phyloP scores from a whole-genome alignment of 2,329 filamentous ascomycete genomes.

The Calycina marina region DNA sequence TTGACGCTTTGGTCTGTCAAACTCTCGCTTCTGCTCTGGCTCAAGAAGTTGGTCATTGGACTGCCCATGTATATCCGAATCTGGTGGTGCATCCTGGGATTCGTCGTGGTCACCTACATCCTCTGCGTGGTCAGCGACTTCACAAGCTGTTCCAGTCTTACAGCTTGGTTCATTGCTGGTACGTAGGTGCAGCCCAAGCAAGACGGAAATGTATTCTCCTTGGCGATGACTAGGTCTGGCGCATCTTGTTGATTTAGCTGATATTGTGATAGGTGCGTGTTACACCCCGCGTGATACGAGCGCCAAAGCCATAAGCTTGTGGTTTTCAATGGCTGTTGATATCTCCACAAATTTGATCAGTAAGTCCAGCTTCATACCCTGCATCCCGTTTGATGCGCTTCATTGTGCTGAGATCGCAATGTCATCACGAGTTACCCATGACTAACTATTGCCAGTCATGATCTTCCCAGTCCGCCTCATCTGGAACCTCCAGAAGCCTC shows the following conservation, averaged over 20 bases:
- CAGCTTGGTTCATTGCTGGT: slow-evolving; percentile 23
- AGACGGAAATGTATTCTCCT: no score
- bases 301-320: slow-evolving; percentile 10
- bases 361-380: slow-evolving; percentile 1
- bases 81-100: slow-evolving; percentile 25
- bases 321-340: slow-evolving; percentile 9
- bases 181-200: no score
- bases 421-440: no score
- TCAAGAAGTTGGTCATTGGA: slow-evolving; percentile 24
- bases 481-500: slow-evolving; percentile 7
- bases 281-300: slow-evolving; percentile 5
- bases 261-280: slow-evolving; percentile 1
- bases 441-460: no score
- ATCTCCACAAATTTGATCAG: slow-evolving; percentile 10
- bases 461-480: slow-evolving; percentile 8
- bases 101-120: slow-evolving; percentile 22
- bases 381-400: background rate
- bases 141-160: slow-evolving; percentile 20
- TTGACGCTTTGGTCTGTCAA: slow-evolving; percentile 27
- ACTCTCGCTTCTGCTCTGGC: slow-evolving; percentile 26
- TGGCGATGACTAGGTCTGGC: background rate
- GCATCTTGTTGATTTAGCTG: background rate
- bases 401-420: no score
- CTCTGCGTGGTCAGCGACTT: slow-evolving; percentile 5
- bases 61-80: slow-evolving; percentile 21